Conservation (phyloP, 345 rosid genomes). For the thale cress (Arabidopsis thaliana) region DNA sequence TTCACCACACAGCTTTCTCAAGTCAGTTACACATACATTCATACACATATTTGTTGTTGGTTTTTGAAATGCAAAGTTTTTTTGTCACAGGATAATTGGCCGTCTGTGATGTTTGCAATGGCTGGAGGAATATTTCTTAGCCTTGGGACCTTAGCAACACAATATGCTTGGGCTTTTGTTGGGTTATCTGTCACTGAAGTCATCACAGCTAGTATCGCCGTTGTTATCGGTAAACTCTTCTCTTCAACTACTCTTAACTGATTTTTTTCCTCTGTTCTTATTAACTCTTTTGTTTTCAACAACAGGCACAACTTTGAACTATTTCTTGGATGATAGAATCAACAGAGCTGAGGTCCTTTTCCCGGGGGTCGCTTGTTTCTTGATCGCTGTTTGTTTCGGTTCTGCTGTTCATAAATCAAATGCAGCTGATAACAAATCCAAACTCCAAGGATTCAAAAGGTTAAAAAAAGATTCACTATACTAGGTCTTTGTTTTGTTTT, state of each 20-base stretch:
- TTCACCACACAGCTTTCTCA: constrained; percentile 73
- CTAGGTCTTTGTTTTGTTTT: neutral
- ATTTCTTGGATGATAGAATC: constrained; percentile 76
- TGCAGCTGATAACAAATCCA: constrained; percentile 68
- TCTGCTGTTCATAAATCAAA: constrained; percentile 81
- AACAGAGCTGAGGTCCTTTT: constrained; percentile 77
- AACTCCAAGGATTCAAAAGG: constrained; percentile 29
- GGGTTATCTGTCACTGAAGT: constrained; percentile 89
- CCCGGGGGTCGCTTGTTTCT: constrained; percentile 81
- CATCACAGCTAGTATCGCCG: constrained; percentile 73
- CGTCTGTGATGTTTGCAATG: constrained; percentile 84
- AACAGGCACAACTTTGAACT: constrained; percentile 75
- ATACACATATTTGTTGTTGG: too few relatives aligned
- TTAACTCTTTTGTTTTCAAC: neutral
- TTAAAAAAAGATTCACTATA: neutral
- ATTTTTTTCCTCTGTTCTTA: neutral
- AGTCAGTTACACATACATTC: constrained; percentile 40
- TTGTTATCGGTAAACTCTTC: constrained; percentile 60
- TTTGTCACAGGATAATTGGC: constrained; percentile 72
- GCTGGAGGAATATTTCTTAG: constrained; percentile 81
- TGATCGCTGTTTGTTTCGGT: constrained; percentile 79
- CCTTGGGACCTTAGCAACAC: constrained; percentile 78
- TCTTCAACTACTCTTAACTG: neutral
- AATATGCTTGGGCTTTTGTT: constrained; percentile 86
- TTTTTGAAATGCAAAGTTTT: neutral